A percentile compares a stretch with the other conserved stretches of the same genome.
These are phyloP conservation scores for Dendrobium chrysotoxum DNA, from an alignment of 106 monocot species.

Conservation along the genomic window DNA sequence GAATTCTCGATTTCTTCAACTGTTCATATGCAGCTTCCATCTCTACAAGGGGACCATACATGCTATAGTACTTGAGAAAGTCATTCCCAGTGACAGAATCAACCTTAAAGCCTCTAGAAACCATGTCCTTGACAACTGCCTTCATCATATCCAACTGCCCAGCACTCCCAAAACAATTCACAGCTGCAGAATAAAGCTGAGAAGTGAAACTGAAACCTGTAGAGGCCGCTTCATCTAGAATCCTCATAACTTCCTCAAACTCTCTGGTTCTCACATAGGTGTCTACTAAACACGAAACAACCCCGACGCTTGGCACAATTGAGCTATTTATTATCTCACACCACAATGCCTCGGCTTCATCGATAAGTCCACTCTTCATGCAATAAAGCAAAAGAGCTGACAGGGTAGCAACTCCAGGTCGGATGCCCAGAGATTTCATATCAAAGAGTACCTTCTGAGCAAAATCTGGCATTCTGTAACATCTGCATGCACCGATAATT, in stretches of 20 bases:
- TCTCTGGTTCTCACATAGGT: conserved; percentile 37
- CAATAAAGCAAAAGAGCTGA: conserved; percentile 41
- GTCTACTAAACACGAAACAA: conserved; percentile 36
- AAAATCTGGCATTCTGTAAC: conserved; percentile 7
- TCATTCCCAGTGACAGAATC: conserved; percentile 61
- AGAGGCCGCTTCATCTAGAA: conserved; percentile 35
- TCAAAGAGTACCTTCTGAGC: conserved; percentile 10
- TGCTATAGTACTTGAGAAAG: conserved; percentile 46
- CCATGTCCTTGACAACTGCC: conserved; percentile 45
- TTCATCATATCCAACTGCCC: conserved; percentile 80
- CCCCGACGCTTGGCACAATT: conserved; percentile 26
- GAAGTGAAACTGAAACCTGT: conserved; percentile 24
- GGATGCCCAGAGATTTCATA: conserved; percentile 12
- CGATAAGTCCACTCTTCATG: conserved; percentile 36
- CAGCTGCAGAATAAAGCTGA: conserved; percentile 41
- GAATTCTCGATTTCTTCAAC: conserved; percentile 56
- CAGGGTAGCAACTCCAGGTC: background rate
- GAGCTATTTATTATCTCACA: conserved; percentile 67
- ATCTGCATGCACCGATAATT: background rate
- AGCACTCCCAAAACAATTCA: conserved; percentile 64
- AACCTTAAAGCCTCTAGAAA: conserved; percentile 53
- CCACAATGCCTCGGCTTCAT: conserved; percentile 57
- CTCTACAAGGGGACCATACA: conserved; percentile 49
- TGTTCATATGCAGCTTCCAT: conserved; percentile 68
- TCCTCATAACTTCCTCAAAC: conserved; percentile 42